Base-by-base conservation (phyloP, 2,329 filamentous ascomycete species). In the Colletotrichum scovillei region DNA sequence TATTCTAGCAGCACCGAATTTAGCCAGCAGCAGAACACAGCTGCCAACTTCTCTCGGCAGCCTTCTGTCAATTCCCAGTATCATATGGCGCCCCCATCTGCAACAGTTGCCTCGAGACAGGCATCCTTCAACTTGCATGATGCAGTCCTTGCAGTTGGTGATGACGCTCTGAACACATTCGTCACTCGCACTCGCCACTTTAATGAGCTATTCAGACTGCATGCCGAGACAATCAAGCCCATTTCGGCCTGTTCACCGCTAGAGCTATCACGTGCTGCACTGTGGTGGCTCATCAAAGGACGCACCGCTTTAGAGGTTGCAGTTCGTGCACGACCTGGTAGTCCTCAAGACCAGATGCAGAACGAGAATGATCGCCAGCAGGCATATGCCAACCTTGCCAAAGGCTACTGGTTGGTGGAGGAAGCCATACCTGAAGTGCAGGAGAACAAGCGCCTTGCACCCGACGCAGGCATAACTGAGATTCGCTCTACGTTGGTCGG, bases 251-350 rank as follows among this genome's bases (percentile, higher is more conserved):
- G 90, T 63, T 85, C 90, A 0, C 87, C 92, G 0, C 86, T 88
- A 59, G 90, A 95, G 73, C 92, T 95, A 85, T 87, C 93, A 11
- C 89, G 94, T 71, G 92, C 92, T 28, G 92, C 91, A 4, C 85
- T 94, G 0, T 98, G 95, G 95, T 98, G 95, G 95, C 97, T 98
- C 78, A 80, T 97, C 58, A 93, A 91, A 76, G 95, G 95, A 24
- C 92, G 95, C 74, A 90, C 92, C 78, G 91, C 92, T 11, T 86
- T 98, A 64, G 95, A 98, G 80, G 82, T 84, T 14, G 87, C 92
- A 52, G 91, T 97, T 59, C 89, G 94, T 73, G 91, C 90, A 65
- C 88, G 90, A 7, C 88, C 92, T 35, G 83, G 85, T 46, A 86
- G 83, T 55, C 85, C 88, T 5, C 88, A 91, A 74, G 85, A 83